These are phyloP conservation scores for Solanum chilense DNA, from an alignment of 257 asterid genomes.

Conservation along the genomic window DNA sequence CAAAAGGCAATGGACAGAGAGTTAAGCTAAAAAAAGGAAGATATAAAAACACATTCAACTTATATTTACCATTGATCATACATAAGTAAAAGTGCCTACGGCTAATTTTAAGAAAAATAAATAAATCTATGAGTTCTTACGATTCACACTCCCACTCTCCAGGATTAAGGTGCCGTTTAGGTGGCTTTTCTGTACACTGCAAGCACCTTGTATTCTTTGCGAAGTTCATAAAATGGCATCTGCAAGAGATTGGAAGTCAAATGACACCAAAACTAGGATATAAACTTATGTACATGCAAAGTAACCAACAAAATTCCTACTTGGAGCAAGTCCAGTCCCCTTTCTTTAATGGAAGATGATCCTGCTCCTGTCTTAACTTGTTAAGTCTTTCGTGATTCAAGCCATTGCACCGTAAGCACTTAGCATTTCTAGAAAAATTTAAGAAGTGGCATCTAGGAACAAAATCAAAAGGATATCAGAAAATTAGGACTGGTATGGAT, in stretches of 20 bases:
- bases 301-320: constrained; percentile 21
- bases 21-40: neutral
- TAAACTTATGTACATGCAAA: neutral
- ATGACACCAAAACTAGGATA: neutral
- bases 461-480: neutral
- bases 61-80: neutral
- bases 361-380: constrained; percentile 51
- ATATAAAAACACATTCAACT: neutral
- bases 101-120: neutral
- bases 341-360: constrained; percentile 69
- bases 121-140: constrained; percentile 23
- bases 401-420: constrained; percentile 61
- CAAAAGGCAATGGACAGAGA: neutral
- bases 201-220: constrained; percentile 78
- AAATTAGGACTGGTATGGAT: neutral
- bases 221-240: constrained; percentile 83
- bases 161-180: constrained; percentile 56
- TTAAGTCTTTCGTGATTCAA: constrained; percentile 40
- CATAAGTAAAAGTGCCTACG: neutral
- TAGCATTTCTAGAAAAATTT: constrained; percentile 65
- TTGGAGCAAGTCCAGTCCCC: constrained; percentile 89
- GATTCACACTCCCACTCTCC: constrained; percentile 99
- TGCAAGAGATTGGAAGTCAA: constrained; percentile 19
- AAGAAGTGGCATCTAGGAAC: constrained; percentile 63
- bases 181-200: constrained; percentile 75